Base-by-base conservation (phyloP, 2,329 filamentous ascomycete species). In the Didymosphaeria variabile region DNA sequence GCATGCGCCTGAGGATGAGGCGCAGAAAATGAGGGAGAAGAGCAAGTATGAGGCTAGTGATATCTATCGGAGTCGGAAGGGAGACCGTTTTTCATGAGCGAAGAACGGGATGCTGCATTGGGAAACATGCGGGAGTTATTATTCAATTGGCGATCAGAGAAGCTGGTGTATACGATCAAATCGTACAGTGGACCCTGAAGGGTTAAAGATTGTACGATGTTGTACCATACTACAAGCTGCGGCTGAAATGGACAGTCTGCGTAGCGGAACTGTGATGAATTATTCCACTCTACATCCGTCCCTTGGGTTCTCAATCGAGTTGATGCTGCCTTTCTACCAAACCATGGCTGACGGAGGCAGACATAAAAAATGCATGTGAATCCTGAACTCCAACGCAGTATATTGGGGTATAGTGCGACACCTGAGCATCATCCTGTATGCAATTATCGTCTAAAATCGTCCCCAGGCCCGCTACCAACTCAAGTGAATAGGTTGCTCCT, bases 41-140 rank as follows among this genome's bases (percentile, higher is more conserved):
- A 91, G 92, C 77, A 97, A 97, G 81, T 98, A 96, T 79, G 94
- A 98, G 81, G 90, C 91, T 34, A 84, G 83, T 56, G 84, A 87
- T 68, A 91, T 93, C 58, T 98, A 90, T 79, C 83, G 87, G 70
- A 91, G 90, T 79, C 87, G 84, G 63, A 96, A 93, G 77, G 95
- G 95, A 3, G 94, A 98, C 81, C 86, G 95, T 36, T 96, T 99
- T 62, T 78, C 76, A 51, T 79, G 60, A 68, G 55, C 12, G 55
- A 19, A 26, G 23, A n/a, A 5, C 34, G 3, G 19, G 9, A 40
- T 44, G 55, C 6, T 36, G 31, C 40, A 13, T 23, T 23, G 42
- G 19, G 19, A 23, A 45, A 12, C n/a, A 8, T 19, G 40, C n/a
- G 17, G 40, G 7, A 21, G 40, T n/a, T 19, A 13, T 21, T 45